These are phyloP conservation scores for Nitzschia putrida DNA, from an alignment of 108 stramenopile genomes.

Conservation along the genomic window DNA sequence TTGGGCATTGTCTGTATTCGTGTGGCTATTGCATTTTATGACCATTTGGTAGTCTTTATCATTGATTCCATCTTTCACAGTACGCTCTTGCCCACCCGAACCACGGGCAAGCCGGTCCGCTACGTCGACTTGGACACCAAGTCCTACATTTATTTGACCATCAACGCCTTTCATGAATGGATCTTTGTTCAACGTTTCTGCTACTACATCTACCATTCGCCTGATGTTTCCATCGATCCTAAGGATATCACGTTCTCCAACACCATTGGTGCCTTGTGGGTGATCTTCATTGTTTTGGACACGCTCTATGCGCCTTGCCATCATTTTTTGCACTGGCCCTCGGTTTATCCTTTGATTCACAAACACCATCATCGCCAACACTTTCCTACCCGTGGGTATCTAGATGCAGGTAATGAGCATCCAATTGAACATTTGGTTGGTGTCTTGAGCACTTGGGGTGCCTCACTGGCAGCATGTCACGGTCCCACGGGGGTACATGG, in stretches of 20 bases:
- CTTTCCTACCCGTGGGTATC: conserved; percentile 85
- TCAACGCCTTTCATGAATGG: conserved; percentile 85
- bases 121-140: conserved; percentile 55
- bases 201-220: conserved; percentile 59
- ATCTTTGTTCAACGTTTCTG: conserved; percentile 79
- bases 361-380: conserved; percentile 96
- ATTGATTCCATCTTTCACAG: conserved; percentile 49
- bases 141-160: conserved; percentile 62
- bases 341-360: conserved; percentile 84
- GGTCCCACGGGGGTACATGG: conserved; percentile 58
- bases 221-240: conserved; percentile 41
- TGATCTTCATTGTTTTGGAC: conserved; percentile 87
- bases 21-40: conserved; percentile 62
- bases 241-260: conserved; percentile 59
- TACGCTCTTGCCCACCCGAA: conserved; percentile 63
- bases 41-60: conserved; percentile 60
- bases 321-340: conserved; percentile 76
- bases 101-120: conserved; percentile 48
- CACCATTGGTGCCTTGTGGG: conserved; percentile 66
- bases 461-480: conserved; percentile 45
- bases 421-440: conserved; percentile 89
- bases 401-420: conserved; percentile 94
- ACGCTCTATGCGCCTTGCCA: conserved; percentile 83
- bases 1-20: conserved; percentile 53
- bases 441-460: conserved; percentile 52